Evolutionary conservation across 2,329 filamentous ascomycete genomes (phyloP), one percentile per base, ranked within the genome.

Genomic region (Penicillium nordicum): DNA sequence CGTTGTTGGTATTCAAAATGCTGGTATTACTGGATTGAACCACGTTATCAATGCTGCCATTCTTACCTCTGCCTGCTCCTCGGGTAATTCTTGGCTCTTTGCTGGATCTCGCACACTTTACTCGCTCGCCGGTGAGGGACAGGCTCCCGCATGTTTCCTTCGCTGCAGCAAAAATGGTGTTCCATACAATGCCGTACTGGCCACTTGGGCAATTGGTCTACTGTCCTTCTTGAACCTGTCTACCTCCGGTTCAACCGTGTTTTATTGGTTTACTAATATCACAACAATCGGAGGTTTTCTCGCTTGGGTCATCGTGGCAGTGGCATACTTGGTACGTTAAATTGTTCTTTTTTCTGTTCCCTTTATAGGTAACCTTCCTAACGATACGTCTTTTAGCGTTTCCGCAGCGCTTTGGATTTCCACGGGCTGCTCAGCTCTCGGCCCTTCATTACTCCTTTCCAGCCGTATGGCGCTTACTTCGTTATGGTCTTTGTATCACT

Each of bases 1-100:
- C 66, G 88, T 92, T 61, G 88, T 92, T 58, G 88, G 86, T 25
- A 86, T 87, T 42, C 81, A 82, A 16, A 82, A 83, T 32, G 88
- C 87, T 2, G 85, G 86, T 1, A 86, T 92, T 50, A 77, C 77
- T 3, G 85, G 81, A 4, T 80, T 92, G 1, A 84, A 87, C 0
- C 84, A 84, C 16, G 82, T 92, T 54, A 85, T 92, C 72, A 92
- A 92, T 70, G 88, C 86, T 36, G 80, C 89, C 18, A 86, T 92
- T 61, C 80, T 92, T 56, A 88, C 84, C 0, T 88, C 86, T 0
- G 88, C 86, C 0, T 87, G 83, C 72, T 89, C 86, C 0, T 81
- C 87, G 0, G 85, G 83, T 0, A 90, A 89, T 61, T 84, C 87
- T 59, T 84, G 80, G 65, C 73, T 90, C 42, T 82, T 79, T 67